phyloP scores from a whole-genome alignment of 257 asterid species.

The Solanum sejunctum region DNA sequence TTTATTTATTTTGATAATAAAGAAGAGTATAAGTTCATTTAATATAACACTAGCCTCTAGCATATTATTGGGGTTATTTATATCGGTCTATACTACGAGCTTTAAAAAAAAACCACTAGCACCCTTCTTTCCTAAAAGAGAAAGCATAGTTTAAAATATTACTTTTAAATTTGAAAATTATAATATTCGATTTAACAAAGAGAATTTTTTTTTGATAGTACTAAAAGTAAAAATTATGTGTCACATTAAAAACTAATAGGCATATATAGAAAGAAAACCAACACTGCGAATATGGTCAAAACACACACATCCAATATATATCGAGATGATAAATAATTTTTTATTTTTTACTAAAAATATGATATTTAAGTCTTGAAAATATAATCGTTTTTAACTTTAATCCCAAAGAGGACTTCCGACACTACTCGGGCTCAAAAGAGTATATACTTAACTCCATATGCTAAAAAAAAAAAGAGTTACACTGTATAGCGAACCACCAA shows the following conservation, averaged over 20 bases:
- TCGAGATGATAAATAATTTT: neutral
- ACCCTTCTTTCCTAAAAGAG: neutral
- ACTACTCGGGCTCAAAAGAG: neutral
- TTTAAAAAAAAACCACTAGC: neutral
- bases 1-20: neutral
- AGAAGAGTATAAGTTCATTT: conserved; percentile 9
- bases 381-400: neutral
- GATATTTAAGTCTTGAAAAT: neutral
- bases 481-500: neutral
- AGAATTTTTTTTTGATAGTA: neutral
- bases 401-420: neutral
- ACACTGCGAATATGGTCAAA: neutral
- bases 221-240: neutral
- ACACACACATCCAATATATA: neutral
- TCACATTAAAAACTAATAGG: neutral
- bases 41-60: neutral
- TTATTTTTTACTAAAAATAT: neutral
- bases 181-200: neutral
- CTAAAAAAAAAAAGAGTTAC: neutral
- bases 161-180: neutral
- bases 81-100: neutral
- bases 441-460: neutral
- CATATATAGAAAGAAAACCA: neutral
- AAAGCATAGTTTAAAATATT: neutral
- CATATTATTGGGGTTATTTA: neutral